Base-by-base conservation (phyloP, 257 asterid species). In the Solanum neorickii region DNA sequence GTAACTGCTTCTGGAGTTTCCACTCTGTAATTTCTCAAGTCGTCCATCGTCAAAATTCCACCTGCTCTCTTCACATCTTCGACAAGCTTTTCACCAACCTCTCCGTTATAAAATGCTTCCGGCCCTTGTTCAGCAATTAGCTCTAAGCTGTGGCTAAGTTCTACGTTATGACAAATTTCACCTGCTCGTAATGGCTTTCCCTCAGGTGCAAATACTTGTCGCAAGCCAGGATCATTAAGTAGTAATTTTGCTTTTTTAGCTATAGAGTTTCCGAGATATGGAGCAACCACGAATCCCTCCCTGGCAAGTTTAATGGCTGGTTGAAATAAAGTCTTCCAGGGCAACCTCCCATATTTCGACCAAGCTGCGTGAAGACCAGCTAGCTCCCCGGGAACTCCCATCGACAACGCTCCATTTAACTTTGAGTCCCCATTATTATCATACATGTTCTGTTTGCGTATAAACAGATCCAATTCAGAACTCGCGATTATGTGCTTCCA, bases 321-420 rank as follows among this genome's bases (percentile, higher is more conserved):
- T 84, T 91, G 90, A 13, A 94, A 89, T 89, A 97, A 83, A 42
- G 92, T 80, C 86, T 70, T 91, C 99, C 99, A 97, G 1, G 98
- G 98, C 85, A 97, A 86, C 72, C 91, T 93, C 46, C 99, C 99
- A 37, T 88, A 87, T 84, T 87, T 94, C 85, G 87, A 82, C 98
- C 99, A 97, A 33, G 97, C 98, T 39, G 25, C 88, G 23, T 97
- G 93, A 72, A 97, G 98, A 82, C 99, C 99, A 2, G 98, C 99
- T 90, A 94, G 27, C 91, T 97, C 99, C 66, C 99, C 97, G 0
- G 99, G 99, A 73, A 94, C 95, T 7, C 98, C 99, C 94, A 94
- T 94, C 5, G 98, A 88, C 75, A 97, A 83, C 37, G 96, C 94
- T 41, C 99, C 98, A 7, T 9, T 10, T 83, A 31, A 73, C 91